Base-by-base conservation (phyloP, 1,284 basidiomycete genomes). In the Tilletia indica region DNA sequence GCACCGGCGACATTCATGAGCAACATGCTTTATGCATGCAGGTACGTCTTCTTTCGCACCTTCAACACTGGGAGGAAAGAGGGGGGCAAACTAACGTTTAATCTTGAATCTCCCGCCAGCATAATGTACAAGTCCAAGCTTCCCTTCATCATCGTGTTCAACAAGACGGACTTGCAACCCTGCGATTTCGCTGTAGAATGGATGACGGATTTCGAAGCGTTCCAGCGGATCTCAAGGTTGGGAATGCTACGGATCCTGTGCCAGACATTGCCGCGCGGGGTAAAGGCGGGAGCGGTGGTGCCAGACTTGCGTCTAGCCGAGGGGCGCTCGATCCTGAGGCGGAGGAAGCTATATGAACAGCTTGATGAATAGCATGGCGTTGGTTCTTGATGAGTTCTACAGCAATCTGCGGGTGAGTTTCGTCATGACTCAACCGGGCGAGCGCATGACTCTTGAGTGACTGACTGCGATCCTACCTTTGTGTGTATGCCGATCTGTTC, bases 1-100 rank as follows among this genome's bases (percentile, higher is more conserved):
- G 91, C 94, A 0, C 97, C 97, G 0, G 94, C 96, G 5, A 99
- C 97, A 0, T 99, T 99, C 85, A 99, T 99, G 97, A 94, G 92
- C 69, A 99, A 99, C 86, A 99, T 99, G 97, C 88, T 99, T 68
- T 99, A 99, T 82, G 97, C 97, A 0, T 99, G 97, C 88, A 94
- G 92, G 92, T 91, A 74, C 76, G 89, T 85, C 42, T 63, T 49
- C 47, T 49, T 49, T n/a, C 47, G 47, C 12, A 49, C n/a, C 47
- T n/a, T 49, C 12, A 49, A 49, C 47, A n/a, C 11, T 31, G 25
- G 25, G 25, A 31, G 25, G 25, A 31, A 31, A 31, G 12, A 31
- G 19, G n/a, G 49, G 25, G 51, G n/a, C n/a, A n/a, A 31, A 31
- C n/a, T 68, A 9, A 36, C 68, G 42, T 31, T 25, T 6, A 67